Conservation (phyloP, 768 basidiomycete genomes). For the Termitomyces sp. region DNA sequence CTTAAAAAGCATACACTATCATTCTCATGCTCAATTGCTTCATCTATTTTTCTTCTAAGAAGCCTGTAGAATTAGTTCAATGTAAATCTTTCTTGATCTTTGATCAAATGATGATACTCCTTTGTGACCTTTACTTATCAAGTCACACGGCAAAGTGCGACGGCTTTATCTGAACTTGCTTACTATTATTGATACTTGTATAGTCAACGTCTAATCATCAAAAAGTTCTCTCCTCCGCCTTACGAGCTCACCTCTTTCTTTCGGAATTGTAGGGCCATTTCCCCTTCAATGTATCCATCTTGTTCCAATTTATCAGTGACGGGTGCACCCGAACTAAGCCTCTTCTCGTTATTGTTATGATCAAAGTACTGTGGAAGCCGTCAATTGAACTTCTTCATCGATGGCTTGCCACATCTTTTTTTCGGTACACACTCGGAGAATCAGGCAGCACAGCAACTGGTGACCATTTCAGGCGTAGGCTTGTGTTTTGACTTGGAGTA, state of each 20-base stretch:
- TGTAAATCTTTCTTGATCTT: no score
- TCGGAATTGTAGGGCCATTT: background rate
- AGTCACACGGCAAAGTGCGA: no score
- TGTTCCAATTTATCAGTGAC: background rate
- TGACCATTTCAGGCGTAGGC: background rate
- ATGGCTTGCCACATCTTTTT: background rate
- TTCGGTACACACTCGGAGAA: background rate
- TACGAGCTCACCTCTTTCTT: background rate
- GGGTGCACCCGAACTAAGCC: background rate
- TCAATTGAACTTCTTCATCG: background rate
- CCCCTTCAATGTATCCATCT: background rate
- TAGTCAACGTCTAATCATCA: background rate
- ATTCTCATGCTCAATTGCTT: no score
- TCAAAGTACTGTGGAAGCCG: background rate
- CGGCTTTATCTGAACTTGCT: no score
- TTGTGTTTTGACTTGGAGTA: background rate
- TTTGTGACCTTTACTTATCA: no score
- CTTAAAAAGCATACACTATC: no score
- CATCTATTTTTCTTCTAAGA: no score
- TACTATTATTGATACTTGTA: no score
- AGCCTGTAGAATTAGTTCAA: no score
- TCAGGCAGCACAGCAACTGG: background rate
- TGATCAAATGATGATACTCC: no score
- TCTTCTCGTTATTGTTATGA: background rate
- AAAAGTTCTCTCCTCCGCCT: background rate